Evolutionary conservation across 805 yeast species (phyloP), one percentile per base, ranked within the genome.

Genomic region (Starmerella stigmatis): DNA sequence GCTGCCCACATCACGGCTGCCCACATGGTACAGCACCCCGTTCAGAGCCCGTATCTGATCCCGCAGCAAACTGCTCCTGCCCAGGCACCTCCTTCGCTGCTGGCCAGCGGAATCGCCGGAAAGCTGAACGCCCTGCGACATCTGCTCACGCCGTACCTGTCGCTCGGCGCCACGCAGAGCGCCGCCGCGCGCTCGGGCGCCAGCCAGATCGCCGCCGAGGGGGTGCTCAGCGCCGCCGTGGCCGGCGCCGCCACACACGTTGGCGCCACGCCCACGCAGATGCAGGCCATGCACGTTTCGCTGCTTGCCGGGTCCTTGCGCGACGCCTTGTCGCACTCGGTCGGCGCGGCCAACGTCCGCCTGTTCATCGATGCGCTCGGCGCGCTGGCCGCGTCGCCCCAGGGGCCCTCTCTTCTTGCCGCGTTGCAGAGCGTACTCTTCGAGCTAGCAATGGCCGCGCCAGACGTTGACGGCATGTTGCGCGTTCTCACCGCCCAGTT

Each of bases 391-490:
- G 54, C 54, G 13, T 43, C 48, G 17, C 31, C 49, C 9, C 54
- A 50, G 28, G 54, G 54, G 6, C 53, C 54, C 7, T 17, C 32
- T 27, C 35, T 50, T 34, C 41, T 50, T n/a, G 41, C 54, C 5
- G 53, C 54, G 7, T 26, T 50, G 35, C 54, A 50, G 36, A 47
- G 53, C 7, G 45, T 49, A 19, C 46, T 44, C 21, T 50, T 50
- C 33, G 42, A 49, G 34, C 43, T 50, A 9, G 50, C 47, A 4
- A 46, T 43, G 45, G 36, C 48, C 13, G 11, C 54, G 4, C 43
- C 37, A 5, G 37, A 33, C 22, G 10, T n/a, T 9, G 7, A 26
- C 4, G 26, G 37, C 17, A 33, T 33, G 37, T 8, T 33, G 22
- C 37, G 19, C 11, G 9, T 22, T 8, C 37, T 33, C 17, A n/a